Percentiles rank a stretch among this genome's conserved stretches.
Evolutionary conservation across 805 yeast species (phyloP).

Genomic region (Starmera dryadoides): DNA sequence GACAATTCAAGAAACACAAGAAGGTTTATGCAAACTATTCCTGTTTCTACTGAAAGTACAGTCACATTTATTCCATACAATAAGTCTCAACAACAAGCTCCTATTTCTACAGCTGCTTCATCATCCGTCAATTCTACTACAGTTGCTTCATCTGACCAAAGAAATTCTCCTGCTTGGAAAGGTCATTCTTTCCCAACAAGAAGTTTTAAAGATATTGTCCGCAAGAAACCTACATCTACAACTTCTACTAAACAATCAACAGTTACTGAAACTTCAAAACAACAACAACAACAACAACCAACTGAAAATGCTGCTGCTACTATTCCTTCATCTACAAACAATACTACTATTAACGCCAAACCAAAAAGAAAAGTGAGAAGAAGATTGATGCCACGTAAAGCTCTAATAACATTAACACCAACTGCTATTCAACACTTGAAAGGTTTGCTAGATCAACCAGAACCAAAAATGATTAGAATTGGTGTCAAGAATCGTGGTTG

Average conservation of each 20-base stretch:
- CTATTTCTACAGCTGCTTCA: not conserved
- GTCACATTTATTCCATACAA: slow-evolving; percentile 12
- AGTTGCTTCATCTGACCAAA: not conserved
- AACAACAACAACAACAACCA: slow-evolving; percentile 8
- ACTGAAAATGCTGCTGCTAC: slow-evolving; percentile 6
- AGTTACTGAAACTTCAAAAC: slow-evolving; percentile 6
- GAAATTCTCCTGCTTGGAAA: slow-evolving; percentile 10
- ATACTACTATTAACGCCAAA: slow-evolving; percentile 13
- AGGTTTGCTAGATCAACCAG: slow-evolving; percentile 66
- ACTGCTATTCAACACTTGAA: slow-evolving; percentile 69
- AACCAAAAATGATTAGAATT: slow-evolving; percentile 82
- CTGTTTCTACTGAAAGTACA: slow-evolving; percentile 11
- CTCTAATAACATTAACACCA: slow-evolving; percentile 74
- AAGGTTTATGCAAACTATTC: slow-evolving; percentile 24
- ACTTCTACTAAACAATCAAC: not conserved
- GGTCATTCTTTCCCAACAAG: slow-evolving; percentile 21
- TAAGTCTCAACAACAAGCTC: not conserved
- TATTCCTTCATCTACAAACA: slow-evolving; percentile 12
- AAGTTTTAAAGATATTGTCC: slow-evolving; percentile 18
- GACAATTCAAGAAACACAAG: slow-evolving; percentile 13
- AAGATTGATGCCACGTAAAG: slow-evolving; percentile 78
- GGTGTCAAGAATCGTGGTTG: slow-evolving; percentile 97
- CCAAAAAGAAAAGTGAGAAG: slow-evolving; percentile 43
- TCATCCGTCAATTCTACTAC: not conserved
- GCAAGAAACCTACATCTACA: slow-evolving; percentile 9